Evolutionary conservation across 768 basidiomycete genomes (phyloP).

Genomic region (Suillus subluteus): DNA sequence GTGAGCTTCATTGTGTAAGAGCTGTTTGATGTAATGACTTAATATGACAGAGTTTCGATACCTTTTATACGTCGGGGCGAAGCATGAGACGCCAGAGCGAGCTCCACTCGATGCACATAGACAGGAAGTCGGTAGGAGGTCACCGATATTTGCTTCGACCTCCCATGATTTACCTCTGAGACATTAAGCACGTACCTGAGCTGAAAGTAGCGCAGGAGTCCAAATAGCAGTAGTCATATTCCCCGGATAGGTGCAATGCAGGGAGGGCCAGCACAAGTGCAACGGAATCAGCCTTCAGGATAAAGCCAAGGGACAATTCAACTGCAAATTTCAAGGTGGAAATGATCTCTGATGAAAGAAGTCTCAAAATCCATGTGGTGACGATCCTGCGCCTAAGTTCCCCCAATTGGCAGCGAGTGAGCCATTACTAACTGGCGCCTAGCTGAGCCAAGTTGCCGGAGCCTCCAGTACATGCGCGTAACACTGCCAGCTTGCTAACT

Average conservation of each 20-base stretch:
- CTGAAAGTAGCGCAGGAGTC: background rate
- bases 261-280: background rate
- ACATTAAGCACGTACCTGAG: background rate
- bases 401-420: background rate
- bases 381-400: background rate
- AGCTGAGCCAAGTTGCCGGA: background rate
- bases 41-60: background rate
- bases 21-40: background rate
- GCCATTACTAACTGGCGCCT: no score
- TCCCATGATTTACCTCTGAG: background rate
- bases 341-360: no score
- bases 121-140: background rate
- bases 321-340: no score
- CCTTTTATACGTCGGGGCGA: background rate
- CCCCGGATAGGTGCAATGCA: no score
- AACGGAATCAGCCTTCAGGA: background rate
- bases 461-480: background rate
- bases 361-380: no score
- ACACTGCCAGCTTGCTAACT: background rate
- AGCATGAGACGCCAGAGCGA: background rate
- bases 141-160: background rate
- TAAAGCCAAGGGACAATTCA: no score
- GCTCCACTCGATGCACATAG: background rate
- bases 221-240: background rate
- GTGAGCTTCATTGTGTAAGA: background rate